phyloP scores from a whole-genome alignment of 2,329 filamentous ascomycete species.

The Calycina herbarum region DNA sequence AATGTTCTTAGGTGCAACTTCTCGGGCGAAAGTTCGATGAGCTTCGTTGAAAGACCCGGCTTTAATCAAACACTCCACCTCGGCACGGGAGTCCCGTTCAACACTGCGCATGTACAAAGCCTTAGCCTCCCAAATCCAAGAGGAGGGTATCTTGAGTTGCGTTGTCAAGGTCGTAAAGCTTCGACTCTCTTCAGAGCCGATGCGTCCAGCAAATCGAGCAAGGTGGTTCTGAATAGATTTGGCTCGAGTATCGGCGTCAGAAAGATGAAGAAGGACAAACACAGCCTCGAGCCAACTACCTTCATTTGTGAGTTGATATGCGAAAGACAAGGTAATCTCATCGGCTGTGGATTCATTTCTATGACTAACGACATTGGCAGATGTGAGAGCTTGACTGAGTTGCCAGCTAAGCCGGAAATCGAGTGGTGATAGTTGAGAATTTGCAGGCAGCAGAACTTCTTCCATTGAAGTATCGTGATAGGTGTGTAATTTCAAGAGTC shows the following conservation, averaged over 20 bases:
- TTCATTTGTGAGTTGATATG: conserved; percentile 60
- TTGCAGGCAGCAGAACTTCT: conserved; percentile 72
- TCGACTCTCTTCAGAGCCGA: conserved; percentile 58
- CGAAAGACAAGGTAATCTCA: conserved; percentile 64
- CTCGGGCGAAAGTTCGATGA: conserved; percentile 76
- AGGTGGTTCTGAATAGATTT: conserved; percentile 72
- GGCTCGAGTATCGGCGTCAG: conserved; percentile 59
- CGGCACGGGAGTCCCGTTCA: conserved; percentile 64
- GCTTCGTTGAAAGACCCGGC: conserved; percentile 78
- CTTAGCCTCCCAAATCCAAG: conserved; percentile 86
- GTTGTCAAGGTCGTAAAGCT: conserved; percentile 61
- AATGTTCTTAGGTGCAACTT: conserved; percentile 79
- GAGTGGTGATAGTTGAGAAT: conserved; percentile 72
- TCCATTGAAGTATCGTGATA: conserved; percentile 62
- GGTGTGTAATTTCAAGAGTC: conserved; percentile 79
- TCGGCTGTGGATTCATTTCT: conserved; percentile 59
- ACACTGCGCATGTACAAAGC: conserved; percentile 78
- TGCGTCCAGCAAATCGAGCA: conserved; percentile 66
- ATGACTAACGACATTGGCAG: conserved; percentile 52
- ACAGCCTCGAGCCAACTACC: conserved; percentile 69
- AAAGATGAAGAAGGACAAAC: conserved; percentile 79
- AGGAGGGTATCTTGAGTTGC: conserved; percentile 67
- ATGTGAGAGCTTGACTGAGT: conserved; percentile 66
- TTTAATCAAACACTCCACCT: conserved; percentile 78
- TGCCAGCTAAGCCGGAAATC: conserved; percentile 83